Base-by-base conservation (phyloP, 148 eudicot species). In the Rheum nobile region DNA sequence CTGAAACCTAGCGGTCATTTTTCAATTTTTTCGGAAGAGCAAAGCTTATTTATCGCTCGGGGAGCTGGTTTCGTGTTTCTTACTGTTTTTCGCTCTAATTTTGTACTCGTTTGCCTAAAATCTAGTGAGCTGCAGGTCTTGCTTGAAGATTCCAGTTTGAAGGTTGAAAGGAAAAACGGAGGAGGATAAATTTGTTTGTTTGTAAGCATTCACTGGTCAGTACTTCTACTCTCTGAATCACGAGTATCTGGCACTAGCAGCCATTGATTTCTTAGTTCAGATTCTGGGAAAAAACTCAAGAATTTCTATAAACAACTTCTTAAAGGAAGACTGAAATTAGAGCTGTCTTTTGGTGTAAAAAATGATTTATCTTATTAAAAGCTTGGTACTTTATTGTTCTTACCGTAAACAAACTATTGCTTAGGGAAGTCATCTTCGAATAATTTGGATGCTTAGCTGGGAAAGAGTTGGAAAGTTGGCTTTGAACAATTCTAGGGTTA, bases 401-500 rank as follows among this genome's bases (percentile, higher is more conserved):
- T 28, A 57, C 26, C 34, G 12, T 57, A 12, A 28, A 9, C 67
- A 57, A 57, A 24, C 32, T 65, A 65, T 65, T 65, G 70, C 70
- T 65, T 65, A 65, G 13, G 22, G 70, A 34, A 34, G 70, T 65
- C 70, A 32, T 34, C 39, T 65, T 65, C 39, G 70, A 65, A 65
- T 65, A 14, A 65, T 63, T 57, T 65, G 39, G 39, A 32, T 65
- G 22, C 70, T 65, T 65, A 65, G 41, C 31, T 12, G 67, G 67
- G 26, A 28, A 57, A 57, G 67, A 26, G 34, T 0, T 54, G 63
- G 63, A 54, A 54, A 57, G 32, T 65, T 65, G 37, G 41, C 70
- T 34, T 65, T 32, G 70, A 65, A 65, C 70, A 65, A 65, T 32
- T 65, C 70, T 65, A 65, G 41, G 70, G 70, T 65, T 65, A 31